A percentile compares a stretch with the other conserved stretches of the same genome.
Evolutionary conservation across 345 rosid genomes (phyloP).

Genomic region (Gossypium stocksii): DNA sequence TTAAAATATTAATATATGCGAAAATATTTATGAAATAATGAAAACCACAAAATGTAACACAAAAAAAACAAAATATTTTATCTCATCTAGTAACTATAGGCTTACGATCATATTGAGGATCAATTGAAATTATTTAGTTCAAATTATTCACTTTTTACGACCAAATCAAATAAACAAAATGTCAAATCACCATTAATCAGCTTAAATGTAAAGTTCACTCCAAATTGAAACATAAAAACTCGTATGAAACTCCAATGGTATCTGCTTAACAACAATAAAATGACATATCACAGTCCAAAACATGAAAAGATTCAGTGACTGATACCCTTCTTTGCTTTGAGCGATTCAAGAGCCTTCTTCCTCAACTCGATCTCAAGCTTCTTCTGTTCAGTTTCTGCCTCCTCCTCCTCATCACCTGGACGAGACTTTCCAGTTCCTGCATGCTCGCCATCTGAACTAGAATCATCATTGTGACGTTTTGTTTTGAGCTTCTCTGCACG

Average conservation of each 20-base stretch:
- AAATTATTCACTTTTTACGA: too few relatives aligned
- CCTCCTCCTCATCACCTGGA: conserved; percentile 39
- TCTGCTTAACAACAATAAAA: conserved; percentile 19
- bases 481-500: conserved; percentile 58
- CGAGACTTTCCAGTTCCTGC: conserved; percentile 23
- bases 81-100: too few relatives aligned
- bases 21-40: too few relatives aligned
- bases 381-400: conserved; percentile 53
- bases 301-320: conserved; percentile 35
- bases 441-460: conserved; percentile 31
- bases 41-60: too few relatives aligned
- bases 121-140: too few relatives aligned
- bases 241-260: conserved; percentile 21
- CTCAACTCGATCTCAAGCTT: conserved; percentile 89
- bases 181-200: too few relatives aligned
- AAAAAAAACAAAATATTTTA: too few relatives aligned
- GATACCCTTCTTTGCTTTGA: conserved; percentile 91
- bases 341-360: conserved; percentile 85
- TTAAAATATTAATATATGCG: too few relatives aligned
- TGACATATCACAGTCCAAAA: conserved; percentile 16
- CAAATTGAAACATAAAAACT: conserved; percentile 25
- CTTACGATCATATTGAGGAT: too few relatives aligned
- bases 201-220: not conserved
- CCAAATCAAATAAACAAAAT: too few relatives aligned
- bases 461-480: conserved; percentile 35